Conservation (phyloP, 371 early-diverging fungal species). For the Syncephalastrum contaminatum region DNA sequence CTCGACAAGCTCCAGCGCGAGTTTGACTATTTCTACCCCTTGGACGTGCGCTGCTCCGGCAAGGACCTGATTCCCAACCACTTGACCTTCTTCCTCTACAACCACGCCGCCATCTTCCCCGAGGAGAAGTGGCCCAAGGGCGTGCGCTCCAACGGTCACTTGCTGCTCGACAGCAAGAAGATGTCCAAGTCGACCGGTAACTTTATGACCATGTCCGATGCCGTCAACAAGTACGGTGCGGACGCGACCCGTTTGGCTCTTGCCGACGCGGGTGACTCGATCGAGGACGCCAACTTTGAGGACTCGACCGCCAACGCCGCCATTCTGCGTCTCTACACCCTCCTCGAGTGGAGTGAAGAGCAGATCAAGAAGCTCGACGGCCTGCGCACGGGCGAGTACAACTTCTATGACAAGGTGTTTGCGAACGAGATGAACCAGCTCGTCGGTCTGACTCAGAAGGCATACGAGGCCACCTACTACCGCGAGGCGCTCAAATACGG, state of each 20-base stretch:
- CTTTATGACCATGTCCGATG: constrained; percentile 92
- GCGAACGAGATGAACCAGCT: constrained; percentile 84
- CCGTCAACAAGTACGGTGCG: constrained; percentile 91
- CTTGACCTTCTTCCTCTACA: constrained; percentile 98
- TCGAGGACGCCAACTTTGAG: constrained; percentile 99
- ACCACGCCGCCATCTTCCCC: constrained; percentile 98
- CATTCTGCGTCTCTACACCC: constrained; percentile 91
- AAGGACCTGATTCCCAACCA: constrained; percentile 99
- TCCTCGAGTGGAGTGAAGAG: constrained; percentile 90
- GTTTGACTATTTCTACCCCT: constrained; percentile 98
- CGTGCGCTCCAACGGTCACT: constrained; percentile 97
- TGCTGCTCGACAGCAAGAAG: constrained; percentile 97
- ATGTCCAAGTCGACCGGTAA: constrained; percentile 99
- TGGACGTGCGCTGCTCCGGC: constrained; percentile 98
- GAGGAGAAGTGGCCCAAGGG: constrained; percentile 91
- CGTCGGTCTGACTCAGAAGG: constrained; percentile 64
- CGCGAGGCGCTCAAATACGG: constrained; percentile 95
- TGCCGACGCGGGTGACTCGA: constrained; percentile 94
- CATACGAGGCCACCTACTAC: constrained; percentile 86
- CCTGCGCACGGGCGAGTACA: constrained; percentile 47
- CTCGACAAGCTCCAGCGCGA: constrained; percentile 80
- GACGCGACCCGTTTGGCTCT: constrained; percentile 97
- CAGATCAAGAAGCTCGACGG: constrained; percentile 32
- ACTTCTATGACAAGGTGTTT: constrained; percentile 87
- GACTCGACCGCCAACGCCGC: constrained; percentile 96